Base-by-base conservation (phyloP, 2,329 filamentous ascomycete genomes). In the Fragosphaeria purpurea region DNA sequence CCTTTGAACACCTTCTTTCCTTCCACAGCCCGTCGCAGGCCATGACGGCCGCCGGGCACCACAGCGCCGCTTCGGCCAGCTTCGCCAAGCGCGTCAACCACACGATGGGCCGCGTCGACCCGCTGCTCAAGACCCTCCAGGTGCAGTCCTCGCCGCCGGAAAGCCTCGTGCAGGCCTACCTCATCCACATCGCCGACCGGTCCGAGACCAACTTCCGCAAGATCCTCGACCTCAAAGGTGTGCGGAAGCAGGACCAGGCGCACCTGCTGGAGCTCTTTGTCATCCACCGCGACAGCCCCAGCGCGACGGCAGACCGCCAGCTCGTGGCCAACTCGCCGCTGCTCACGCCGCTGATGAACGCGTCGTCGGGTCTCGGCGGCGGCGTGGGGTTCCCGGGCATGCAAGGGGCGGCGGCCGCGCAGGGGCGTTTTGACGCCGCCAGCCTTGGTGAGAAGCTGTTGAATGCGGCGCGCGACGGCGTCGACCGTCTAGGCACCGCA, bases 181-280 rank as follows among this genome's bases (percentile, higher is more conserved):
- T 98, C 37, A 95, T 97, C 66, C 93, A 97, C 69, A 93, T 98
- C 57, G 89, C 82, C 58, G 93, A 98, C 72, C 83, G 86, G 50
- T 95, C 86, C 56, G 93, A 97, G 64, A 79, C 81, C 61, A 98
- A 98, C 69, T 98, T 98, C 77, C 83, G 83, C 63, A 97, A 96
- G 70, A 86, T 98, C 53, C 80, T 98, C 44, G 93, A 98, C 47
- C 77, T 98, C 56, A 98, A 98, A 67, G 93, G 93, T 44, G 85
- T 98, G 53, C 80, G 85, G 55, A 91, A 89, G 62, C 74, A 79
- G 54, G 93, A 98, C 54, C 87, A 96, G 61, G 70, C 77, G 3
- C 81, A 88, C 55, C 80, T 97, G 2, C 70, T 95, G 37, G 93
- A 98, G 65, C 76, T 97, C 4, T 97, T 96, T 70, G 68, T 68